These are phyloP conservation scores for Macrophomina phaseolina DNA, from an alignment of 2,329 filamentous ascomycete genomes.

Conservation along the genomic window DNA sequence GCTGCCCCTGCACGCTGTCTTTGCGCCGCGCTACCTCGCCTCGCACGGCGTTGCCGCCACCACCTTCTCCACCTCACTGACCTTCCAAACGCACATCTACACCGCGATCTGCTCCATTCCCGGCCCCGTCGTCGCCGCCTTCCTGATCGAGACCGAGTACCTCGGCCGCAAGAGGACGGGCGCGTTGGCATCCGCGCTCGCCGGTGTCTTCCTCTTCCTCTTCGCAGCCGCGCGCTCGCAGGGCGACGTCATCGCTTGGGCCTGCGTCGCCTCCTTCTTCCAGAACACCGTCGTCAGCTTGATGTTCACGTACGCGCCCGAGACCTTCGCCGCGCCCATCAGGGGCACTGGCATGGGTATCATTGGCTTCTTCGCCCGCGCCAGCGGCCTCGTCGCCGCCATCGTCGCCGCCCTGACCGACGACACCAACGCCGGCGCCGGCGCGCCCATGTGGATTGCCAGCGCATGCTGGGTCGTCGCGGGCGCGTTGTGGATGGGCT, in stretches of 20 bases:
- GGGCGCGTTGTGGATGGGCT: slow-evolving; percentile 47
- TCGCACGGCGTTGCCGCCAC: slow-evolving; percentile 56
- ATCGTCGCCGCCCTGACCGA: slow-evolving; percentile 62
- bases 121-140: slow-evolving; percentile 54
- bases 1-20: slow-evolving; percentile 56
- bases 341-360: slow-evolving; percentile 75
- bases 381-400: slow-evolving; percentile 71
- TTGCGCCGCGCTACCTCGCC: slow-evolving; percentile 58
- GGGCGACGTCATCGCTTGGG: slow-evolving; percentile 66
- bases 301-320: slow-evolving; percentile 77
- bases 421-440: slow-evolving; percentile 39
- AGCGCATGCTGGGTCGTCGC: slow-evolving; percentile 51
- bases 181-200: slow-evolving; percentile 48
- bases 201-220: slow-evolving; percentile 52
- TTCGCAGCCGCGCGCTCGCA: slow-evolving; percentile 58
- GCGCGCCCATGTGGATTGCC: slow-evolving; percentile 50
- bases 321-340: slow-evolving; percentile 75
- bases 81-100: slow-evolving; percentile 61
- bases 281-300: slow-evolving; percentile 68
- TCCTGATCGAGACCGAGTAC: slow-evolving; percentile 38
- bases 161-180: slow-evolving; percentile 54
- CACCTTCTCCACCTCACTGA: slow-evolving; percentile 51
- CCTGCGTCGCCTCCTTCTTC: slow-evolving; percentile 71
- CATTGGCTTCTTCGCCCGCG: slow-evolving; percentile 71
- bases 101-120: slow-evolving; percentile 59